phyloP scores from a whole-genome alignment of 1,284 basidiomycete species.

The Pseudozyma hubeiensis region DNA sequence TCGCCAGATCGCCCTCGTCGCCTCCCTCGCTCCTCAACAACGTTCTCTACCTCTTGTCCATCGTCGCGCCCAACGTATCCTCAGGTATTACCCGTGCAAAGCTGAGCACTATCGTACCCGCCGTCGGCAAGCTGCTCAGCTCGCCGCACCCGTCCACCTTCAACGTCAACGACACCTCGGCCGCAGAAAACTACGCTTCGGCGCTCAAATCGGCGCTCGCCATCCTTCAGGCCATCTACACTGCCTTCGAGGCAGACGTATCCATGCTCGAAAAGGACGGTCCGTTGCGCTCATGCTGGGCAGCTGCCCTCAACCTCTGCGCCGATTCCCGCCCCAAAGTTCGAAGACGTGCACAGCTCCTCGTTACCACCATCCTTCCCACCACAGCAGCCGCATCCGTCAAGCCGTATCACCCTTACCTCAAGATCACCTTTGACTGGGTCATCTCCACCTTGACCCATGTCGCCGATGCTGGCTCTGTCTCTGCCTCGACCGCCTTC shows the following conservation, averaged over 20 bases:
- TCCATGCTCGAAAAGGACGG: slow-evolving; percentile 53
- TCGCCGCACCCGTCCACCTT: slow-evolving; percentile 52
- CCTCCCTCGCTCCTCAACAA: slow-evolving; percentile 52
- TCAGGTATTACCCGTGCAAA: slow-evolving; percentile 60
- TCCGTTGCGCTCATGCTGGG: slow-evolving; percentile 69
- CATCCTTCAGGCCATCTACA: slow-evolving; percentile 78
- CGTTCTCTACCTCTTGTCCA: slow-evolving; percentile 62
- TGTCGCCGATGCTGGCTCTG: slow-evolving; percentile 74
- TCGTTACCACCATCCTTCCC: slow-evolving; percentile 77
- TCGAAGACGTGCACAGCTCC: slow-evolving; percentile 87
- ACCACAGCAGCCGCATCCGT: slow-evolving; percentile 36
- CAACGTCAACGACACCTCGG: slow-evolving; percentile 72
- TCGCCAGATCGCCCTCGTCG: slow-evolving; percentile 28
- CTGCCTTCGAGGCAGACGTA: slow-evolving; percentile 76
- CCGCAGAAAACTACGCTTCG: slow-evolving; percentile 74
- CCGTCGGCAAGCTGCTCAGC: slow-evolving; percentile 59
- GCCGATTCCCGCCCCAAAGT: slow-evolving; percentile 93
- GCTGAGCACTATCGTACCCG: slow-evolving; percentile 47
- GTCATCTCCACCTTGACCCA: slow-evolving; percentile 77
- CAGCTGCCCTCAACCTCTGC: slow-evolving; percentile 82
- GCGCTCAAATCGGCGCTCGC: slow-evolving; percentile 78
- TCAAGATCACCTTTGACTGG: slow-evolving; percentile 81
- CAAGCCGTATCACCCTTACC: slow-evolving; percentile 82
- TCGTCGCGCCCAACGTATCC: slow-evolving; percentile 59
- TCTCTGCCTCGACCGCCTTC: slow-evolving; percentile 70